phyloP scores from a whole-genome alignment of 768 basidiomycete genomes.

The Gelatoporia subvermispora region DNA sequence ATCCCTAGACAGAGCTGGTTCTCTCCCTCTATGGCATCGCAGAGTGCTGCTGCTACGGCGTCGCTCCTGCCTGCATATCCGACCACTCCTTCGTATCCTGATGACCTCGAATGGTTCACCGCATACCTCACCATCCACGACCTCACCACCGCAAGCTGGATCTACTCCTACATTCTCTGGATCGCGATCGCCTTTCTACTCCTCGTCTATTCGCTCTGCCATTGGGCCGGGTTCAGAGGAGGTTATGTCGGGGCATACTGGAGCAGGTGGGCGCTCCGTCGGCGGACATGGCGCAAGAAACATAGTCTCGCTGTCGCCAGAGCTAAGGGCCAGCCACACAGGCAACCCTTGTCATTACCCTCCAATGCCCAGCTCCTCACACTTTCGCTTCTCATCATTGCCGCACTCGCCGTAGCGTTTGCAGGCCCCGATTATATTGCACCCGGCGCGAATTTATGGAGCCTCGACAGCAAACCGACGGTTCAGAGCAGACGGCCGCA shows the following conservation, averaged over 20 bases:
- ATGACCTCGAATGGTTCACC: constrained; percentile 47
- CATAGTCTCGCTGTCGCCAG: constrained; percentile 32
- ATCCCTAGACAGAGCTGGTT: neutral
- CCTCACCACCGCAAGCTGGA: constrained; percentile 45
- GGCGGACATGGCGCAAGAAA: constrained; percentile 54
- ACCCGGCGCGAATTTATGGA: constrained; percentile 43
- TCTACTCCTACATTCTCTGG: constrained; percentile 59
- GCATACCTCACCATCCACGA: constrained; percentile 56
- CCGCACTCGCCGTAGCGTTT: constrained; percentile 44
- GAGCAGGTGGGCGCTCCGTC: constrained; percentile 53
- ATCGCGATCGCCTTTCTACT: constrained; percentile 41
- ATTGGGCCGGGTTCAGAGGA: constrained; percentile 36
- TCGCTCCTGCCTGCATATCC: constrained; percentile 30
- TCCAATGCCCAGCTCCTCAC: constrained; percentile 61
- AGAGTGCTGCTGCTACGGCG: constrained; percentile 5
- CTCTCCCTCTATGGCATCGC: constrained; percentile 8
- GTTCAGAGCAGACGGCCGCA: neutral
- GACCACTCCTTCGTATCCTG: constrained; percentile 37
- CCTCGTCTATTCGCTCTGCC: constrained; percentile 36
- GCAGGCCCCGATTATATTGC: constrained; percentile 67
- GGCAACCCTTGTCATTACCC: constrained; percentile 45
- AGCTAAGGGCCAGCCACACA: constrained; percentile 29
- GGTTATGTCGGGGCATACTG: constrained; percentile 48
- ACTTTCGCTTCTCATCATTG: constrained; percentile 38
- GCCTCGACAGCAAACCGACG: constrained; percentile 24